Evolutionary conservation across 108 stramenopile species (phyloP), one percentile per base, ranked within the genome.

Genomic region (Cyclotella choctawhatcheeana): DNA sequence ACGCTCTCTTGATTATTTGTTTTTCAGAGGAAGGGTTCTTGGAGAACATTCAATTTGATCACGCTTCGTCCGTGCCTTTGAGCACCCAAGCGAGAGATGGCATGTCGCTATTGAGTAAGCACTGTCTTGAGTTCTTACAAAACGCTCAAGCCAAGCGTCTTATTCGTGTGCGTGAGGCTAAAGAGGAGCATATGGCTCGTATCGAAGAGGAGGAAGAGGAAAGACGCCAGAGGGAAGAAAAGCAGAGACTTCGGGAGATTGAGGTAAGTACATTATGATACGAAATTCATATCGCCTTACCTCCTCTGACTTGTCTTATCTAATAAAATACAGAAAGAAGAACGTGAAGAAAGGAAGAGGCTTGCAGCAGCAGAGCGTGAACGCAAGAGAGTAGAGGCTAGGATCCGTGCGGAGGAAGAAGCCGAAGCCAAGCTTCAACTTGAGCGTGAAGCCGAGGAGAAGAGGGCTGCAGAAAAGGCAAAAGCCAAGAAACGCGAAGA

Each of bases 31-130:
- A 81, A 35, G 66, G 73, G 4, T 33, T 74, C 18, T 61, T 81
- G 35, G 68, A 81, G 62, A 69, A 69, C 31, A 64, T 74, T 16
- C 63, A 58, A 26, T 69, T 69, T 40, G 68, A 81, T 34, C 60
- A 62, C 53, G 55, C 37, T 16, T 69, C 73, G 6, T 45, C 68
- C 6, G 18, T 47, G 14, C 67, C 79, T 20, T 25, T 81, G 31
- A 68, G 59, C 14, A 63, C 64, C 18, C 79, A 74, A 53, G 64
- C 66, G n/a, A 44, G 58, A 31, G 54, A 25, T 7, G 62, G 73
- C n/a, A 68, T 69, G 37, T 47, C 31, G 27, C 12, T 31, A 8
- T 37, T 81, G 6, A 60, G 64, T 24, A 58, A 58, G 63, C 61
- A 64, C 34, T 81, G 73, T 52, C 55, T 70, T 35, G 67, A 70